Base-by-base conservation (phyloP, 1,284 basidiomycete genomes). In the Ganoderma multipileum region DNA sequence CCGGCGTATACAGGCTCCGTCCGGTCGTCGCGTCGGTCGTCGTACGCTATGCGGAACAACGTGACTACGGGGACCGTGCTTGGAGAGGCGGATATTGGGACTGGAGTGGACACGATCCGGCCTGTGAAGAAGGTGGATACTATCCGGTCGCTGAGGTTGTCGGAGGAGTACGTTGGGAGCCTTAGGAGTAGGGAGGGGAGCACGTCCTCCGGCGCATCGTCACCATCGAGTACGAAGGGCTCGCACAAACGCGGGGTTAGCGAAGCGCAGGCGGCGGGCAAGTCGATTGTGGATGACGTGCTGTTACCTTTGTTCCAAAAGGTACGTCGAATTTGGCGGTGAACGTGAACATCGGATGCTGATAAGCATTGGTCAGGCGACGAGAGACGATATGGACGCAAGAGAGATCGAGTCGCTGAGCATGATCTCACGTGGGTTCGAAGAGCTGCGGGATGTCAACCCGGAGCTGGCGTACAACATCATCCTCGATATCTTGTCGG, bases 51-150 rank as follows among this genome's bases (percentile, higher is more conserved):
- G 59, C 87, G 95, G 50, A 88, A 89, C 74, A 87, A 87, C 47
- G 79, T 84, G 38, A 81, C 83, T 64, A 89, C 87, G 38, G 96
- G 95, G 3, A 96, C 95, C 0, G 83, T 95, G 1, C 82, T 97
- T 72, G 86, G 86, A 42, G 91, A 91, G 73, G 95, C 90, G 7
- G 95, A 97, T 79, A 79, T 97, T 9, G 95, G 95, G 7, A 92
- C 86, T 68, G 95, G 95, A 1, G 85, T 94, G 59, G 94, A 94
- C 74, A 97, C 96, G 1, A 94, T 98, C 74, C 87, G 96, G 67
- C 96, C 96, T 0, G 91, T 97, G 71, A 97, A 97, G 84, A 95
- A 95, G 76, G 90, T 97, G 28, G 95, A 98, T 77, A 87, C 91
- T 0, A 84, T 86, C 5, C 90, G 91, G 14, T 95, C 94, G 0